Evolutionary conservation across 2,329 filamentous ascomycete genomes (phyloP).

Genomic region (Amylocarpus encephaloides): DNA sequence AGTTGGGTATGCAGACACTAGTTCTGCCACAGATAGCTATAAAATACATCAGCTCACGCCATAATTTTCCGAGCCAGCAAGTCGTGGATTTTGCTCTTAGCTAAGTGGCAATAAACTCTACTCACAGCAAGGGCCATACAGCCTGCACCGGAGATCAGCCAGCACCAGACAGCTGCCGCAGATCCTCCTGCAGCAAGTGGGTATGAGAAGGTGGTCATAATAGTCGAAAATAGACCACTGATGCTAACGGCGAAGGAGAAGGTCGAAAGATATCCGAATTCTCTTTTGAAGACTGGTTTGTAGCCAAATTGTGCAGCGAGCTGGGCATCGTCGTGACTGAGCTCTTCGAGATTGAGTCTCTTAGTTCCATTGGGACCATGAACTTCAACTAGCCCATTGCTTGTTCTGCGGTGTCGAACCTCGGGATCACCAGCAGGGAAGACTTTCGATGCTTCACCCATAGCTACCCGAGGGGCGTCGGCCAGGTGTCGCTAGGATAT

Average conservation of each 20-base stretch:
- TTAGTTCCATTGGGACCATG: conserved; percentile 15
- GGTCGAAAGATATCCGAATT: conserved; percentile 51
- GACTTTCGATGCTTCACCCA: conserved; percentile 3
- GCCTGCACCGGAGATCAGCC: conserved; percentile 49
- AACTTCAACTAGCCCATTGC: conserved; percentile 18
- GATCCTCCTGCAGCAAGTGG: conserved; percentile 48
- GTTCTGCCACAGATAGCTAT: conserved; percentile 45
- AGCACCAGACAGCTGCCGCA: conserved; percentile 51
- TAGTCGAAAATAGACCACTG: conserved; percentile 48
- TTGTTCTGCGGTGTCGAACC: conserved; percentile 17
- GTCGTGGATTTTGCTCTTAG: not conserved
- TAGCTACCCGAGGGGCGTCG: conserved; percentile 3
- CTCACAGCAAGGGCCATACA: conserved; percentile 47
- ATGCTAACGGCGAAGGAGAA: conserved; percentile 56
- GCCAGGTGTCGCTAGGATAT: conserved; percentile 4
- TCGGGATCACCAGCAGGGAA: not conserved
- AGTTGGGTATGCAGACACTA: conserved; percentile 53
- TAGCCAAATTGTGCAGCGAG: conserved; percentile 30
- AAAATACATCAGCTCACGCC: conserved; percentile 1
- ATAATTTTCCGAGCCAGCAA: not conserved
- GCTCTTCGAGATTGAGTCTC: conserved; percentile 20
- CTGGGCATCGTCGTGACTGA: conserved; percentile 28
- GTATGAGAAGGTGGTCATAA: conserved; percentile 49
- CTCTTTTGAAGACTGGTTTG: conserved; percentile 48
- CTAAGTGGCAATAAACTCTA: not conserved